phyloP scores from a whole-genome alignment of 805 yeast genomes.

The Lipomyces anomalus region DNA sequence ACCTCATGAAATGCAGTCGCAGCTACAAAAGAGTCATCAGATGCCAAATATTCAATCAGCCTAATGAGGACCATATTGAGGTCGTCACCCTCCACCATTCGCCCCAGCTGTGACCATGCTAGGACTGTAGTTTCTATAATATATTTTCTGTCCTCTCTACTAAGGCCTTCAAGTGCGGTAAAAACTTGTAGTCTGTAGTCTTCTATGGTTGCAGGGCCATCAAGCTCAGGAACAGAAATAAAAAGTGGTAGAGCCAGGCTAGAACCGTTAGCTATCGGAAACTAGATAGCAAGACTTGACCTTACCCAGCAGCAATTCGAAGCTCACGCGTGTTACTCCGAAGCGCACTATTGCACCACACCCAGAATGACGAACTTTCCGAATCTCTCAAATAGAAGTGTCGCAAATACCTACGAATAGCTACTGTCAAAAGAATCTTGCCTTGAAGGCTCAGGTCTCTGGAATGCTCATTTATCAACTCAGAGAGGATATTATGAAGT shows the following conservation, averaged over 20 bases:
- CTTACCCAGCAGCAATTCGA: slow-evolving; percentile 7
- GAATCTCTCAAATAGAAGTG: too few species aligned
- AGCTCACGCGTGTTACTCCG: slow-evolving; percentile 1
- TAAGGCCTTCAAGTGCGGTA: too few species aligned
- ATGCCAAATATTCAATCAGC: slow-evolving; percentile 61
- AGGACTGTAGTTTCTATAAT: slow-evolving; percentile 28
- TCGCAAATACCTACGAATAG: too few species aligned
- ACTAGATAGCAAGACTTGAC: not conserved
- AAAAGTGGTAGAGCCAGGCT: slow-evolving; percentile 7
- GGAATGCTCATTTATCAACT: too few species aligned
- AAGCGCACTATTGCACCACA: too few species aligned
- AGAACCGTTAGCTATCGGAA: not conserved
- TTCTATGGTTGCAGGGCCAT: not conserved
- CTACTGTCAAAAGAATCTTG: too few species aligned
- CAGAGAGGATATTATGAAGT: too few species aligned
- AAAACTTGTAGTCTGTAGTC: too few species aligned
- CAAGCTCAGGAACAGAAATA: not conserved
- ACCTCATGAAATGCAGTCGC: slow-evolving; percentile 66
- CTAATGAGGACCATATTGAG: slow-evolving; percentile 60
- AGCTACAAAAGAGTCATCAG: slow-evolving; percentile 56
- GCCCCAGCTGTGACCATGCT: slow-evolving; percentile 61
- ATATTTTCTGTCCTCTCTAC: slow-evolving; percentile 1
- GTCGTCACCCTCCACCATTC: slow-evolving; percentile 59
- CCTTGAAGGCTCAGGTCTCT: too few species aligned
- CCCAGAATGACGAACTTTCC: too few species aligned